Evolutionary conservation across 345 rosid genomes (phyloP).

Genomic region (Aquilaria malaccensis): DNA sequence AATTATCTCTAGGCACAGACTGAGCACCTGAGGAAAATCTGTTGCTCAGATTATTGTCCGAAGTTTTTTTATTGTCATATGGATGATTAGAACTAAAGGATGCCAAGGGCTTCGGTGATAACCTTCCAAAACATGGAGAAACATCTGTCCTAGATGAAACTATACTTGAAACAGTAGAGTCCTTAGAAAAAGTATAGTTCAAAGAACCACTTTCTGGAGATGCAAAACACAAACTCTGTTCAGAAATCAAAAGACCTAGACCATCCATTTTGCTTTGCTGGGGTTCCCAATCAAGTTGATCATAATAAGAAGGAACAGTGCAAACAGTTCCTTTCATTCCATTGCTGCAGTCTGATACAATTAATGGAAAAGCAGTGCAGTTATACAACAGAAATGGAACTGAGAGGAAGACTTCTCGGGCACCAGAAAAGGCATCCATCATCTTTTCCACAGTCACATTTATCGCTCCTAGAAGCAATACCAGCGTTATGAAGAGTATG

Average conservation of each 20-base stretch:
- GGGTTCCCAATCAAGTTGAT: conserved; percentile 42
- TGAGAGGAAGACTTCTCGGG: conserved; percentile 66
- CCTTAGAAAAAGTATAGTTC: conserved; percentile 32
- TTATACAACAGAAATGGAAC: conserved; percentile 80
- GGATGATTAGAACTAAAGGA: conserved; percentile 26
- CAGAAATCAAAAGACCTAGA: conserved; percentile 51
- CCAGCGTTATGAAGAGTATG: conserved; percentile 8
- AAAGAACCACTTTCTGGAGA: conserved; percentile 24
- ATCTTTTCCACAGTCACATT: conserved; percentile 65
- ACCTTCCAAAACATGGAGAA: conserved; percentile 22
- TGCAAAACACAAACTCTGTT: conserved; percentile 27
- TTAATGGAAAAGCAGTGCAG: conserved; percentile 72
- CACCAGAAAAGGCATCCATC: conserved; percentile 85
- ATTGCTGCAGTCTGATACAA: conserved; percentile 46
- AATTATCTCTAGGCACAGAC: conserved; percentile 30
- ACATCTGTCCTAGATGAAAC: conserved; percentile 23
- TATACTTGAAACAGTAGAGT: conserved; percentile 29
- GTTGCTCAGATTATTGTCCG: conserved; percentile 23
- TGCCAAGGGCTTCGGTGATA: conserved; percentile 26
- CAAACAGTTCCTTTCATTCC: conserved; percentile 41
- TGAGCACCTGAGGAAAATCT: conserved; percentile 25
- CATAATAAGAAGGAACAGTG: conserved; percentile 71
- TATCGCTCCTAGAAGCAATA: conserved; percentile 40
- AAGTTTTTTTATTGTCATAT: conserved; percentile 22
- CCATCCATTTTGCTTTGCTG: conserved; percentile 50